A percentile compares a stretch with the other conserved stretches of the same genome.
phyloP scores from a whole-genome alignment of 306 rosid species.

The Cucurbita ficifolia region DNA sequence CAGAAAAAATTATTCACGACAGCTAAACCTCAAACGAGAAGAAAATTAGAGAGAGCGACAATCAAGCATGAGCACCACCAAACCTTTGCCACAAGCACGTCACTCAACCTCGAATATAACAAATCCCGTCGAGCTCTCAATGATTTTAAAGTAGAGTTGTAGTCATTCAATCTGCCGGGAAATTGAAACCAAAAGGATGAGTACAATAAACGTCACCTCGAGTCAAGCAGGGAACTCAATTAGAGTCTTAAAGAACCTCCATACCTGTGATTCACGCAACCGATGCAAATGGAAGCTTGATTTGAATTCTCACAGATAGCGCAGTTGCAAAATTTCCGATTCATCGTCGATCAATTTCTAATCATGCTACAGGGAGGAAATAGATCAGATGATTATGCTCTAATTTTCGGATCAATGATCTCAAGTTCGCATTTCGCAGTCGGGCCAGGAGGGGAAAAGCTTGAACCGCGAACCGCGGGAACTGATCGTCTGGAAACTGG shows the following conservation, averaged over 20 bases:
- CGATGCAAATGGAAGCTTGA: slow-evolving; percentile 54
- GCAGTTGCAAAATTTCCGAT: slow-evolving; percentile 42
- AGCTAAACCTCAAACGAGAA: neutral
- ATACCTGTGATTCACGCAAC: slow-evolving; percentile 80
- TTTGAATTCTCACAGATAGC: slow-evolving; percentile 68
- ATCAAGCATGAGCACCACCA: slow-evolving; percentile 17
- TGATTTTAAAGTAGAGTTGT: slow-evolving; percentile 32
- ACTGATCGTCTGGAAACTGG: neutral
- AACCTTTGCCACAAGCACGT: slow-evolving; percentile 68
- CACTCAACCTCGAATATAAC: slow-evolving; percentile 50
- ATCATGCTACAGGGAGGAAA: neutral
- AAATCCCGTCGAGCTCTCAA: slow-evolving; percentile 58
- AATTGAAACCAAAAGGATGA: neutral
- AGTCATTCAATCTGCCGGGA: slow-evolving; percentile 47
- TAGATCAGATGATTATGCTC: neutral
- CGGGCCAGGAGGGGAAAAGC: neutral
- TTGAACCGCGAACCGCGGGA: slow-evolving; percentile 1
- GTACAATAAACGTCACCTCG: neutral
- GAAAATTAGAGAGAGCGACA: neutral
- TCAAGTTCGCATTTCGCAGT: neutral
- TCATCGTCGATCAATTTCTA: slow-evolving; percentile 23
- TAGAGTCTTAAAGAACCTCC: neutral
- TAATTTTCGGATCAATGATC: neutral
- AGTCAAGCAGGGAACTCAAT: neutral
- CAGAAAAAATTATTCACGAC: neutral